phyloP scores from a whole-genome alignment of 2,329 filamentous ascomycete genomes.

The Chrysoporthe deuterocubensis region DNA sequence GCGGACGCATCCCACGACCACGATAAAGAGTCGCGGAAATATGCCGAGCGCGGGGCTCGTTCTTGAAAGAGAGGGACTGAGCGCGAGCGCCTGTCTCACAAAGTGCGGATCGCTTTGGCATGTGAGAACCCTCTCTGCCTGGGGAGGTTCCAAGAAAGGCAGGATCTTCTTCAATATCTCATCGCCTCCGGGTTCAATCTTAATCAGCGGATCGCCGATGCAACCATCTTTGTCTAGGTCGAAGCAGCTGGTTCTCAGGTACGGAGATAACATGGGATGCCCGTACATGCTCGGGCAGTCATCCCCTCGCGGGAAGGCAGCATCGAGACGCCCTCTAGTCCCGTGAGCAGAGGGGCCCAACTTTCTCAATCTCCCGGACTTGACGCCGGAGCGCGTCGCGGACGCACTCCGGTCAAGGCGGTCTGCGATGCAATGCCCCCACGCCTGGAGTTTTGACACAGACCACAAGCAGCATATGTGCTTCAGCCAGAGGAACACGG shows the following conservation, averaged over 20 bases:
- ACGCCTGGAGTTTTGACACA: slow-evolving; percentile 1
- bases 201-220: slow-evolving; percentile 12
- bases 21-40: slow-evolving; percentile 1
- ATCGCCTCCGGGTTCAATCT: background rate
- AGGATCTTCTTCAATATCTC: slow-evolving; percentile 9
- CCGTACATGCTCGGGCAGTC: slow-evolving; percentile 2
- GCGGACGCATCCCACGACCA: slow-evolving; percentile 17
- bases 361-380: background rate
- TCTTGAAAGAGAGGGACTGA: background rate
- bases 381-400: background rate
- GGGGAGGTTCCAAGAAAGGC: slow-evolving; percentile 1
- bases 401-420: background rate
- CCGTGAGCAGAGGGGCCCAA: background rate
- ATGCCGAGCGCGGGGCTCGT: background rate
- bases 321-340: background rate
- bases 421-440: background rate
- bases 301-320: slow-evolving; percentile 11
- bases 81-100: background rate
- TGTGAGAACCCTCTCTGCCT: slow-evolving; percentile 13
- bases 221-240: background rate
- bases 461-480: slow-evolving; percentile 5
- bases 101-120: background rate
- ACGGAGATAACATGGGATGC: background rate
- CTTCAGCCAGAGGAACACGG: slow-evolving; percentile 3
- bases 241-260: background rate